Conservation (phyloP, 1,284 basidiomycete species). For the Nidula niveotomentosa region DNA sequence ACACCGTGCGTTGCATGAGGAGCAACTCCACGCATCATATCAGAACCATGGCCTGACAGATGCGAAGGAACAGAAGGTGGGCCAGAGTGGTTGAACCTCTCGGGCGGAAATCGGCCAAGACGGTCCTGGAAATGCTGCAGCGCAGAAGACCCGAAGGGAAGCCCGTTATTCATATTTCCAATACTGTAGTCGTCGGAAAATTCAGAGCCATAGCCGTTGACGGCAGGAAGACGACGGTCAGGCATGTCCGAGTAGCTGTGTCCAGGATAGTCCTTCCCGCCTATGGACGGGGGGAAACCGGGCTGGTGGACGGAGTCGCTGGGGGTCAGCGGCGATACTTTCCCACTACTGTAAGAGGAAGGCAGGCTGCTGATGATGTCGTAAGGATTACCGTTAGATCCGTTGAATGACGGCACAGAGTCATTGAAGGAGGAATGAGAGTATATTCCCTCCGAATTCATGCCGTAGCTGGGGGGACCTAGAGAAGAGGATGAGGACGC, state of each 20-base stretch:
- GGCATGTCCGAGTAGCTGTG: constrained; percentile 50
- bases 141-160: constrained; percentile 44
- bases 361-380: constrained; percentile 63
- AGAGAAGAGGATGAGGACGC: constrained; percentile 66
- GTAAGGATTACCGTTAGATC: constrained; percentile 51
- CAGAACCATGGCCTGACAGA: constrained; percentile 39
- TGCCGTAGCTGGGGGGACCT: constrained; percentile 43
- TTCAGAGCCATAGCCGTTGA: constrained; percentile 50
- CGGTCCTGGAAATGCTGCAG: constrained; percentile 60
- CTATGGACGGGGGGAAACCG: constrained; percentile 44
- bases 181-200: constrained; percentile 64
- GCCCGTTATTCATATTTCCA: constrained; percentile 38
- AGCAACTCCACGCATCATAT: constrained; percentile 63
- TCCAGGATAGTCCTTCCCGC: constrained; percentile 54
- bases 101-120: constrained; percentile 48
- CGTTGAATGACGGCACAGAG: constrained; percentile 53
- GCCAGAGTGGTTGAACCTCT: constrained; percentile 43
- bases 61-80: constrained; percentile 41
- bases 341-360: constrained; percentile 64
- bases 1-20: constrained; percentile 64
- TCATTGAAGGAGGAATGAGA: constrained; percentile 58
- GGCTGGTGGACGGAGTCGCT: constrained; percentile 62
- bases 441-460: constrained; percentile 58
- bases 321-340: constrained; percentile 72
- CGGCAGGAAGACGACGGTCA: constrained; percentile 55